These are phyloP conservation scores for Annulohypoxylon moriforme DNA, from an alignment of 495 filamentous ascomycete genomes.

Conservation along the genomic window DNA sequence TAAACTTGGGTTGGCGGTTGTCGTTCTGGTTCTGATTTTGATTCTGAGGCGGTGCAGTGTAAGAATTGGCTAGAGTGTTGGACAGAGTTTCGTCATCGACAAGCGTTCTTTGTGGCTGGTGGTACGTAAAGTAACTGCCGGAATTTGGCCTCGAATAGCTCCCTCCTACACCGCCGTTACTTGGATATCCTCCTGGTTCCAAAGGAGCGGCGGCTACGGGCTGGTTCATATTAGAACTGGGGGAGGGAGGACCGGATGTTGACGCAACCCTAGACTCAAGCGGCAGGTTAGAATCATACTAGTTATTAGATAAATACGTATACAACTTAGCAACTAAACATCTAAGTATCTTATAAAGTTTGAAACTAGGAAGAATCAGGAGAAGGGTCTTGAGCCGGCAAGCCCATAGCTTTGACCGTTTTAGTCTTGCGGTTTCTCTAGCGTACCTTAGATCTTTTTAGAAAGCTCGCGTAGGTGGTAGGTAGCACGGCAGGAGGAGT, in stretches of 20 bases:
- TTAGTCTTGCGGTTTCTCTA: slow-evolving; percentile 14
- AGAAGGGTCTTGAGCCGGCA: neutral
- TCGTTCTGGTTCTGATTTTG: slow-evolving; percentile 34
- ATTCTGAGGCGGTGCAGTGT: slow-evolving; percentile 44
- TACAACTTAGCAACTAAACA: neutral
- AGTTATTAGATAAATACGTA: neutral
- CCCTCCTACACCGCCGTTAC: slow-evolving; percentile 20
- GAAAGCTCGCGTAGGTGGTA: neutral
- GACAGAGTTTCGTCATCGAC: slow-evolving; percentile 54
- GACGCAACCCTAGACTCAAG: slow-evolving; percentile 33
- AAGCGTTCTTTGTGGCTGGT: slow-evolving; percentile 39
- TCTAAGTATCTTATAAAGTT: slow-evolving; percentile 21
- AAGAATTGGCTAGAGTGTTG: slow-evolving; percentile 57
- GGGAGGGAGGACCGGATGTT: slow-evolving; percentile 23
- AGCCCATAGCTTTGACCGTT: slow-evolving; percentile 15
- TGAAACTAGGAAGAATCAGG: slow-evolving; percentile 19
- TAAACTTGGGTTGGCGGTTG: slow-evolving; percentile 59
- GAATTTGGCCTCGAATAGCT: slow-evolving; percentile 38
- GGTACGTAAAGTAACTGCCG: slow-evolving; percentile 39
- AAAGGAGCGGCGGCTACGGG: slow-evolving; percentile 30
- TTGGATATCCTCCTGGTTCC: slow-evolving; percentile 27
- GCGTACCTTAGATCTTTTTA: slow-evolving; percentile 16
- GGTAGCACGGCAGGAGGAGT: neutral
- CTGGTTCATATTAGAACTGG: slow-evolving; percentile 41
- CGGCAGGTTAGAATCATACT: slow-evolving; percentile 19